Evolutionary conservation across 306 rosid genomes (phyloP), one percentile per base, ranked within the genome.

Genomic region (Quercus berberidifolia): DNA sequence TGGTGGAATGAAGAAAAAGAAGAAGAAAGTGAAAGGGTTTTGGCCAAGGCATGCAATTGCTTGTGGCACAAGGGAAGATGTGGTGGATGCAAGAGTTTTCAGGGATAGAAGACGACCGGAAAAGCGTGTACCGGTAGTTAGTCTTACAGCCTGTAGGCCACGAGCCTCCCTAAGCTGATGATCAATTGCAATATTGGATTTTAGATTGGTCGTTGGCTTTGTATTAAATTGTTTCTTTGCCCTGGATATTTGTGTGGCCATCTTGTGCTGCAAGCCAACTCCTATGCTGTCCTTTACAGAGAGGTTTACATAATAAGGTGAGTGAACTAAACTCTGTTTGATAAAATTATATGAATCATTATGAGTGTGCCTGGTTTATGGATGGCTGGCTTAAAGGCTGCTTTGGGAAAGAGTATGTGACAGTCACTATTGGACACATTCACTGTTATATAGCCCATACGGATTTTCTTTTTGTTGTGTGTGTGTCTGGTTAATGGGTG

Each of bases 21-120:
- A 75, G 55, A 76, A 15, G 51, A 59, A 19, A 33, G 51, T 52
- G n/a, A 82, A 79, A 78, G 76, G 88, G 81, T 74, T 86, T 79
- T 83, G 85, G 86, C 64, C 33, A 17, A 76, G 84, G 67, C 90
- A 83, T 60, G 88, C 79, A 21, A 86, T 12, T 49, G 55, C 86
- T 0, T 92, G 97, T 64, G 87, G 97, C 5, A 65, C 89, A n/a
- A 81, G 76, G 43, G 83, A 83, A 71, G 94, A 88, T 73, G 96
- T 84, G 76, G 75, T 88, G 80, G 83, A 79, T 83, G 79, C 80
- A 6, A 21, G 20, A 17, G 54, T 76, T 73, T 14, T 65, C 3
- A 65, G 72, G 59, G 63, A 17, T 64, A 41, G 13, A 4, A 59
- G 56, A 14, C 21, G n/a, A 41, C 75, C 76, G 19, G 21, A 86